Evolutionary conservation across 169 alveolate genomes (phyloP).

Genomic region (Amoebophrya sp.): DNA sequence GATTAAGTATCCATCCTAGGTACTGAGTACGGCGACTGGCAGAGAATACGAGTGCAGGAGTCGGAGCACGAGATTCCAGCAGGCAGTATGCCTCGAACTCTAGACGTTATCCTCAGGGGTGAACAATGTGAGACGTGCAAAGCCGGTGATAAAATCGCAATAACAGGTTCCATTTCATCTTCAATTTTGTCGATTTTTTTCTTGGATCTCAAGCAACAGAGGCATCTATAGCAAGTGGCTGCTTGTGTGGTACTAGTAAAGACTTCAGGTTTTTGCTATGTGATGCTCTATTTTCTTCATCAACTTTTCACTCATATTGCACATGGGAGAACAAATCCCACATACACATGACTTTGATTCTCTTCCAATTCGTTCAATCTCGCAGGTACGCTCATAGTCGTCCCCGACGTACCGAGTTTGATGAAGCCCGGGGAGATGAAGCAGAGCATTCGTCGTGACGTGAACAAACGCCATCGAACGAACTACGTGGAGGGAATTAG

Average conservation of each 20-base stretch:
- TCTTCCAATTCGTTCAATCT: no score
- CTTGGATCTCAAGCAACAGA: no score
- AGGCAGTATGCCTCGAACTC: conserved; percentile 93
- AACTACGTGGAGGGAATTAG: conserved; percentile 24
- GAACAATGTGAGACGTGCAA: conserved; percentile 86
- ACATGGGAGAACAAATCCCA: no score
- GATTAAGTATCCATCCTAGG: no score
- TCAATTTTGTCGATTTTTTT: no score
- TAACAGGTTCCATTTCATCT: conserved; percentile 85
- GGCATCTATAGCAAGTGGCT: no score
- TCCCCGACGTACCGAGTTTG: conserved; percentile 89
- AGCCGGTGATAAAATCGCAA: conserved; percentile 91
- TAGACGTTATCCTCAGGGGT: conserved; percentile 84
- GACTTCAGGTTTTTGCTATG: no score
- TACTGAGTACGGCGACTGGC: background rate
- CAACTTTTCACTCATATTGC: no score
- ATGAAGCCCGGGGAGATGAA: conserved; percentile 85
- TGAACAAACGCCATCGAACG: conserved; percentile 59
- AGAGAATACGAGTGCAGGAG: conserved; percentile 67
- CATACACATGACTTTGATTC: no score
- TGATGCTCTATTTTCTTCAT: no score
- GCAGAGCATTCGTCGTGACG: background rate
- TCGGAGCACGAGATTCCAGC: conserved; percentile 90
- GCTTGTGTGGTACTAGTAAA: no score
- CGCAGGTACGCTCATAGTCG: conserved; percentile 84